These are phyloP conservation scores for Zanthoxylum bungeanum DNA, from an alignment of 345 rosid genomes.

Conservation along the genomic window DNA sequence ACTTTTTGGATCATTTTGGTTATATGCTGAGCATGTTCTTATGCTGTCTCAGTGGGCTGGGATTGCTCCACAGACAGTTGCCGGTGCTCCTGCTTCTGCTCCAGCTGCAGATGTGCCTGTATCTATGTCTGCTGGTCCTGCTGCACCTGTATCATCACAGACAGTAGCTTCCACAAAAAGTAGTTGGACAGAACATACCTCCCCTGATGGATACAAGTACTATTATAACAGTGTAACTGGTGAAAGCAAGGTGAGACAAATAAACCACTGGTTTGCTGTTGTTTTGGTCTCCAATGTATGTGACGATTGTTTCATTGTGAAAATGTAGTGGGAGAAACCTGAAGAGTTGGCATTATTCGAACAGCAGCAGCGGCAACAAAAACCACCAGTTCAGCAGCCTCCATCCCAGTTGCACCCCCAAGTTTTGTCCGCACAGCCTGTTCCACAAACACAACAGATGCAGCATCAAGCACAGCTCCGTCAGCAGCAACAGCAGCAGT, in stretches of 20 bases:
- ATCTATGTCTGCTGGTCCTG: slow-evolving; percentile 35
- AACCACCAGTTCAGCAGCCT: slow-evolving; percentile 48
- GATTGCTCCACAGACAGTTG: slow-evolving; percentile 38
- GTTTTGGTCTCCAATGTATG: slow-evolving; percentile 4
- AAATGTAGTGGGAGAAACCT: slow-evolving; percentile 90
- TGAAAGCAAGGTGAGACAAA: slow-evolving; percentile 80
- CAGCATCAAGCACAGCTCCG: slow-evolving; percentile 53
- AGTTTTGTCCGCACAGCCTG: slow-evolving; percentile 45
- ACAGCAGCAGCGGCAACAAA: slow-evolving; percentile 57
- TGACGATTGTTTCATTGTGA: slow-evolving; percentile 15
- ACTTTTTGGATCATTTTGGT: neutral
- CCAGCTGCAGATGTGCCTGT: slow-evolving; percentile 44
- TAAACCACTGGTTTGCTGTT: slow-evolving; percentile 8
- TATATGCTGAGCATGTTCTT: slow-evolving; percentile 14
- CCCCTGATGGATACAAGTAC: slow-evolving; percentile 97
- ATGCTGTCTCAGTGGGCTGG: slow-evolving; percentile 60
- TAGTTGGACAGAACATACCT: slow-evolving; percentile 95
- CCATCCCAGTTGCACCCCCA: slow-evolving; percentile 51
- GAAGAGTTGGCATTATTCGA: slow-evolving; percentile 70
- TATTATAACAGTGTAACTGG: slow-evolving; percentile 74
- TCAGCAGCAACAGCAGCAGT: slow-evolving; percentile 44
- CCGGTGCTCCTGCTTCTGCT: slow-evolving; percentile 40
- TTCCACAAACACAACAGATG: slow-evolving; percentile 57
- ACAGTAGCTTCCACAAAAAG: slow-evolving; percentile 49
- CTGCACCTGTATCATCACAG: slow-evolving; percentile 34